Base-by-base conservation (phyloP, 2,329 filamentous ascomycete genomes). In the Acrocalymma vagum region DNA sequence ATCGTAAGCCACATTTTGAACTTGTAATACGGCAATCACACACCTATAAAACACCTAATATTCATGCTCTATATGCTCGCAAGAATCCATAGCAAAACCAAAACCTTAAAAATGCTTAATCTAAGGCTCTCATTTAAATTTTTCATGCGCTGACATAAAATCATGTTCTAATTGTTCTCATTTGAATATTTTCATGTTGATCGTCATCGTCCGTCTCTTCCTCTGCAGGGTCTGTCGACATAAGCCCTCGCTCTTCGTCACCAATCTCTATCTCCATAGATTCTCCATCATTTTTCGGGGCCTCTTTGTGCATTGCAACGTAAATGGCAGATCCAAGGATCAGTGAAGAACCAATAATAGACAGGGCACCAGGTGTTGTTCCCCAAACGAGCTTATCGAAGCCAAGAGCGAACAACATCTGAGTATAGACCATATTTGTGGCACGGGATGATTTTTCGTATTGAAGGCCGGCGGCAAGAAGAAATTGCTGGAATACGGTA, bases 401-500 rank as follows among this genome's bases (percentile, higher is more conserved):
- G 3, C 76, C 72, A 9, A 88, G 65, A 2, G 85, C 85, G 63
- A 87, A 88, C 3, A 88, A 68, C 83, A 88, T 86, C 62, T 87
- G 83, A 29, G 79, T 83, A 59, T 88, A 88, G 0, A 85, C 73
- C 82, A 87, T 86, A 38, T 82, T 83, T 0, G 82, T 86, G 2
- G 82, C 83, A 14, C 81, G 75, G 3, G 73, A 72, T 1, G 78
- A 79, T 48, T 86, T 86, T 59, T 92, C 87, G 46, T 86, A 83
- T 16, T 86, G 78, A 31, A 96, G 72, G 0, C 90, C 90, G 1
- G 83, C 80, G 1, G 91, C 94, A 13, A 95, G 74, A n/a, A 95
- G 77, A 53, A 90, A 90, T 78, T 96, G 92, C 74, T 77, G 31
- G 8, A 5, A 2, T 3, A 5, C 13, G 27, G 51, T 26, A 49